Evolutionary conservation across 1,139 yeast genomes (phyloP).

Genomic region (Yamadazyma siamensis): DNA sequence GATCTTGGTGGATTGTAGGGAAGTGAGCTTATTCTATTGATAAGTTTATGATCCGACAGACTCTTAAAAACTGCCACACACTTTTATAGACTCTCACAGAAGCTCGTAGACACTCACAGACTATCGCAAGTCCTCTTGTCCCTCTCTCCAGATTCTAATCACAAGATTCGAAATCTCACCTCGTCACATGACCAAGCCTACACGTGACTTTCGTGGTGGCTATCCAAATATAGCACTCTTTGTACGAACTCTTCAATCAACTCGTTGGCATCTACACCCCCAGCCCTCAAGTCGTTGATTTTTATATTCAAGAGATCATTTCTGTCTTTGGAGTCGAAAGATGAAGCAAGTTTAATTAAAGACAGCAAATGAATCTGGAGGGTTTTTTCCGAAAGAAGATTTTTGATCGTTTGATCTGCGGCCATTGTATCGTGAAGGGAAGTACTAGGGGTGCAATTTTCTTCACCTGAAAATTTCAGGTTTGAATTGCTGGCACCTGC

Average conservation of each 20-base stretch:
- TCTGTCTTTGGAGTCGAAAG: constrained; percentile 42
- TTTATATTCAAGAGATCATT: constrained; percentile 57
- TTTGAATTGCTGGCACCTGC: too few species aligned
- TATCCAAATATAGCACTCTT: constrained; percentile 13
- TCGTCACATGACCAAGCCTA: not conserved
- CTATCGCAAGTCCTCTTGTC: too few species aligned
- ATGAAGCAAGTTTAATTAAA: constrained; percentile 10
- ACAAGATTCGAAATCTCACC: too few species aligned
- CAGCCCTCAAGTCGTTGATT: constrained; percentile 53
- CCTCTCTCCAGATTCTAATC: too few species aligned
- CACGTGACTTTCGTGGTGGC: not conserved
- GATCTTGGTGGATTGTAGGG: too few species aligned
- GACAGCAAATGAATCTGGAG: constrained; percentile 13
- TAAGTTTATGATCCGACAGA: too few species aligned
- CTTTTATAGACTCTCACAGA: too few species aligned
- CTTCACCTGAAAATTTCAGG: too few species aligned
- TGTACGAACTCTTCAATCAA: constrained; percentile 60
- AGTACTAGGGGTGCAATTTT: too few species aligned
- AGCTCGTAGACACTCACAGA: too few species aligned
- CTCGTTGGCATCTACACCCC: constrained; percentile 64
- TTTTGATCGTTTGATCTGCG: constrained; percentile 36
- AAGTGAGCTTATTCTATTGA: too few species aligned
- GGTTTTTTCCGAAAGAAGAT: constrained; percentile 10
- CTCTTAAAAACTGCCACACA: too few species aligned
- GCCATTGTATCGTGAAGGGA: constrained; percentile 15